These are phyloP conservation scores for Lycium barbarum DNA, from an alignment of 257 asterid species.

Conservation along the genomic window DNA sequence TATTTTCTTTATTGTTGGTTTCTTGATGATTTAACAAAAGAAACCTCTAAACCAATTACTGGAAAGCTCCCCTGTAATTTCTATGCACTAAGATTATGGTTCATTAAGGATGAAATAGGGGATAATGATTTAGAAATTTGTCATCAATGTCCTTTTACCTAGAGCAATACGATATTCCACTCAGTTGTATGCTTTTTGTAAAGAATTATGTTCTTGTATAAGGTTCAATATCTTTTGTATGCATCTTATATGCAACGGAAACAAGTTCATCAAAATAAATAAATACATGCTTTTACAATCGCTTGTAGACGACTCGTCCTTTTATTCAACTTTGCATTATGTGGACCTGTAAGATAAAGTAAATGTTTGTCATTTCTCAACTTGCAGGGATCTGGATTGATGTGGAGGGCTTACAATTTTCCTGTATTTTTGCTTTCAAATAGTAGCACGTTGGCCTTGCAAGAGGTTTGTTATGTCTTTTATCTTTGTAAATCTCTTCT, in stretches of 20 bases:
- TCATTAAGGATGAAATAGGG: background rate
- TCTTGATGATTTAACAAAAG: background rate
- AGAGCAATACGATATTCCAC: background rate
- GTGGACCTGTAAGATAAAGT: conserved; percentile 21
- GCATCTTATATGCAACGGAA: background rate
- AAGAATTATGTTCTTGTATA: background rate
- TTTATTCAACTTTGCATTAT: conserved; percentile 13
- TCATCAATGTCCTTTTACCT: conserved; percentile 10
- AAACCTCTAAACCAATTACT: background rate
- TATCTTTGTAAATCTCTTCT: background rate
- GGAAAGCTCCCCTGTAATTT: background rate
- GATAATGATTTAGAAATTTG: background rate
- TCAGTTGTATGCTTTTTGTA: background rate
- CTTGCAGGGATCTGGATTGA: conserved; percentile 95
- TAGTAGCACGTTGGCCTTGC: conserved; percentile 66
- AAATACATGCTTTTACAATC: background rate
- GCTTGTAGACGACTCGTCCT: background rate
- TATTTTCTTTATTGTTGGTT: background rate
- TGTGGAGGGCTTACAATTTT: conserved; percentile 94
- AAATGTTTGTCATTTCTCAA: conserved; percentile 27
- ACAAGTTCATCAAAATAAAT: background rate
- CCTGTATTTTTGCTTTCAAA: conserved; percentile 90
- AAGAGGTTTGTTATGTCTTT: conserved; percentile 57
- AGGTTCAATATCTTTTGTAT: background rate
- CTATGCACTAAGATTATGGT: background rate